Conservation (phyloP, 2,329 filamentous ascomycete species). For the Verticillium longisporum region DNA sequence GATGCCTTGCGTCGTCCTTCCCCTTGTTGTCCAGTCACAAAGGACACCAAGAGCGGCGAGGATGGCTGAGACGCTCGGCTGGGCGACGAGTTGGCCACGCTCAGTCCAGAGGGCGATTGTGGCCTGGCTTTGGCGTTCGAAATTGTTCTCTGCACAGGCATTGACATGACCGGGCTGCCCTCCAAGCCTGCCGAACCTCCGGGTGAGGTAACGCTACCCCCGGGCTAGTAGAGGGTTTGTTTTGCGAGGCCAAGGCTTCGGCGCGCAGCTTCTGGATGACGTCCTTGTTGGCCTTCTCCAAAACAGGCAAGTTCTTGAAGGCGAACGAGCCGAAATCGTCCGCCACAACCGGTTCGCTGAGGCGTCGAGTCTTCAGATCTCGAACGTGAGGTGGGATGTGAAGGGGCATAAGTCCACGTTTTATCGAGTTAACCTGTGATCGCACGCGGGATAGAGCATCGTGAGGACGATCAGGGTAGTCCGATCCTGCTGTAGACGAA, state of each 20-base stretch:
- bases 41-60: conserved; percentile 84
- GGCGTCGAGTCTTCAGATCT: conserved; percentile 76
- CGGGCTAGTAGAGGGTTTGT: conserved; percentile 42
- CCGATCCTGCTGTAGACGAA: conserved; percentile 59
- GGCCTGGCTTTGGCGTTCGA: conserved; percentile 81
- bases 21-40: conserved; percentile 74
- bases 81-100: conserved; percentile 78
- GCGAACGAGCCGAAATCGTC: conserved; percentile 96
- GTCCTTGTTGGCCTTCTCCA: conserved; percentile 98
- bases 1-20: conserved; percentile 85
- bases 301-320: conserved; percentile 93
- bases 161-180: conserved; percentile 75
- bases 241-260: conserved; percentile 70
- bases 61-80: conserved; percentile 68
- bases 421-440: conserved; percentile 79
- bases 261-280: conserved; percentile 93
- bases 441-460: conserved; percentile 88
- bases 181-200: conserved; percentile 58
- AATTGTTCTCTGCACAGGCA: conserved; percentile 72
- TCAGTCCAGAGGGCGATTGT: conserved; percentile 75
- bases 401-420: conserved; percentile 87
- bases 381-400: conserved; percentile 96
- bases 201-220: conserved; percentile 47
- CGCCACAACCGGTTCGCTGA: conserved; percentile 81
- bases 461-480: conserved; percentile 85